Conservation (phyloP, 2,329 filamentous ascomycete species). For the Aureobasidium lini region DNA sequence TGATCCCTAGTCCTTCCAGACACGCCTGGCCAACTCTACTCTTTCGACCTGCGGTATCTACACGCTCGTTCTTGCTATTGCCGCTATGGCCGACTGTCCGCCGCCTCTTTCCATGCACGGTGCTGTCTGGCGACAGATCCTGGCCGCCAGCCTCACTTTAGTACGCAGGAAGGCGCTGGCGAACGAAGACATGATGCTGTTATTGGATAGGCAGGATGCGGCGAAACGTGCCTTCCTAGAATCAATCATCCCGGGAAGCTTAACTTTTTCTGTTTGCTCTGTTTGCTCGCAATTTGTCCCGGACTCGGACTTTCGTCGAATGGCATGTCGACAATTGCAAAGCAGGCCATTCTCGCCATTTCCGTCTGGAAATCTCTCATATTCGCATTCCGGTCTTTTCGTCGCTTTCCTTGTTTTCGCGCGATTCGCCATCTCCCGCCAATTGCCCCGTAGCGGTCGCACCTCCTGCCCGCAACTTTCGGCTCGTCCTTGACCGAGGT, state of each 20-base stretch:
- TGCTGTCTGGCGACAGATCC: too few relatives aligned
- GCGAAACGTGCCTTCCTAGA: neutral
- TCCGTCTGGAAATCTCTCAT: neutral
- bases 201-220: conserved; percentile 17
- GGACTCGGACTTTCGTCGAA: neutral
- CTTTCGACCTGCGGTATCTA: too few relatives aligned
- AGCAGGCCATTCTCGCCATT: neutral
- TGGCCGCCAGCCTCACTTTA: too few relatives aligned
- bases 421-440: neutral
- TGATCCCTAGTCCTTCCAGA: too few relatives aligned
- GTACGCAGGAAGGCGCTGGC: conserved; percentile 78
- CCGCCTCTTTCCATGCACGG: too few relatives aligned
- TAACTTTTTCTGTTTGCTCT: conserved; percentile 14
- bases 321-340: neutral
- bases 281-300: conserved; percentile 6
- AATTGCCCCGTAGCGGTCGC: neutral
- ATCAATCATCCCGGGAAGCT: neutral
- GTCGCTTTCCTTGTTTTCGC: neutral
- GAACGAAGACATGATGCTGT: conserved; percentile 67
- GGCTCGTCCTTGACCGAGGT: conserved; percentile 12
- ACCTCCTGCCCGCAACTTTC: neutral
- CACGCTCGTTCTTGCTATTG: too few relatives aligned
- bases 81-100: too few relatives aligned
- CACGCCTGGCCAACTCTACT: too few relatives aligned
- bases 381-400: neutral